Evolutionary conservation across 805 yeast genomes (phyloP), one percentile per base, ranked within the genome.

Genomic region (Kodamaea leandrae): DNA sequence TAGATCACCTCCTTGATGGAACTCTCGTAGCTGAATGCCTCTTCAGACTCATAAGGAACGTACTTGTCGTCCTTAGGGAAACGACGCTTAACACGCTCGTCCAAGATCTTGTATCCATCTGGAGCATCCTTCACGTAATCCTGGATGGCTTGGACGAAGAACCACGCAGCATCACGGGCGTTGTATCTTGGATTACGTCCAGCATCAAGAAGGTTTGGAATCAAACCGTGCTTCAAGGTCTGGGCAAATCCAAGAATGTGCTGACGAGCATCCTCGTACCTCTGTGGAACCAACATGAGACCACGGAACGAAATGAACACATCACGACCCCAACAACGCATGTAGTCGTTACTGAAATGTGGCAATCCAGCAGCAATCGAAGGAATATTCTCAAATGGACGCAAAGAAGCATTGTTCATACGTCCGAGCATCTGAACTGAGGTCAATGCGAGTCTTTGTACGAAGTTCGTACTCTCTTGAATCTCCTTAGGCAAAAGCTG

Each of bases 301-400:
- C 99, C 99, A 46, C 96, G 71, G 32, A 85, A 72, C 0, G 96
- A 77, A 34, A 91, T 83, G 58, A 93, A 93, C 1, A 89, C 95
- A 63, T 91, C 99, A 57, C 99, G 77, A 16, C 99, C 99, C 99
- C 99, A 91, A 59, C 96, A 88, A 61, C 99, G 76, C 96, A 91
- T 89, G 61, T 85, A 90, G 49, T 84, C 88, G 44, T 76, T 77
- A 57, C 93, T 82, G 65, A 91, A 91, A 63, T 89, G 97, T 2
- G 99, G 99, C 46, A 91, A 72, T 1, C 98, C 99, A 1, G 99
- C 99, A 12, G 98, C 96, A 77, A 91, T 71, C 30, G 86, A 78
- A 2, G 95, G 85, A 12, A 80, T 75, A 32, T 71, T 64, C 8
- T 71, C 64, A 29, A 65, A 66, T 2, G 98, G 95, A 19, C 72